Conservation (phyloP, 2,329 filamentous ascomycete genomes). For the Orbilia quercus region DNA sequence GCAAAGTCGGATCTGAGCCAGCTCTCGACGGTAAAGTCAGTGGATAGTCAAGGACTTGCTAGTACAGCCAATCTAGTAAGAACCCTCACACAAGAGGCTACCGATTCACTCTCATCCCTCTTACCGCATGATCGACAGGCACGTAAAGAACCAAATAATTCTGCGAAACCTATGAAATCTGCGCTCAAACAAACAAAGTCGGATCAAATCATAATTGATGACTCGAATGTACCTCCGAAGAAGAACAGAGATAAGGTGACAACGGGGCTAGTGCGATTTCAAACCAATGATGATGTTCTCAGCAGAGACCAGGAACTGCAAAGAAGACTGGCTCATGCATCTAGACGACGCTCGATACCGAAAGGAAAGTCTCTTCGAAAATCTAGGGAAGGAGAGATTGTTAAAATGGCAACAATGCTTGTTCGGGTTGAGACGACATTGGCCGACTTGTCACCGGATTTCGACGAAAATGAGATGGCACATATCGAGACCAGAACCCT, state of each 20-base stretch:
- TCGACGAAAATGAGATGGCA: conserved; percentile 73
- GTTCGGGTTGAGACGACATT: conserved; percentile 70
- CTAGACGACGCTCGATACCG: conserved; percentile 61
- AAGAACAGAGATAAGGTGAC: conserved; percentile 58
- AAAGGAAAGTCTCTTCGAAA: conserved; percentile 51
- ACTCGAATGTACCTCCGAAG: conserved; percentile 51
- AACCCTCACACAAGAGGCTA: conserved; percentile 58
- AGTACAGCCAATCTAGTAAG: conserved; percentile 56
- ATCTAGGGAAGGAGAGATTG: conserved; percentile 70
- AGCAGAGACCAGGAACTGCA: conserved; percentile 64
- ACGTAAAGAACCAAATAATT: conserved; percentile 57
- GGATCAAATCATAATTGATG: conserved; percentile 33
- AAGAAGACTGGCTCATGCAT: conserved; percentile 61
- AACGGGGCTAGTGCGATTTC: conserved; percentile 64
- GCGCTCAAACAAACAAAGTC: conserved; percentile 50
- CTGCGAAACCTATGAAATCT: conserved; percentile 50
- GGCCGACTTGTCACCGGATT: conserved; percentile 70
- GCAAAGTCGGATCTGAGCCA: conserved; percentile 45
- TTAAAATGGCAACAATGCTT: conserved; percentile 77
- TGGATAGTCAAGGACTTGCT: conserved; percentile 56
- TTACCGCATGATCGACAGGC: conserved; percentile 59
- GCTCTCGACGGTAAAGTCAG: conserved; percentile 48
- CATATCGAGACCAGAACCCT: conserved; percentile 70
- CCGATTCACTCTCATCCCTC: conserved; percentile 60
- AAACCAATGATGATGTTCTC: conserved; percentile 64